phyloP scores from a whole-genome alignment of 2,329 filamentous ascomycete genomes.

The Cytospora mali region DNA sequence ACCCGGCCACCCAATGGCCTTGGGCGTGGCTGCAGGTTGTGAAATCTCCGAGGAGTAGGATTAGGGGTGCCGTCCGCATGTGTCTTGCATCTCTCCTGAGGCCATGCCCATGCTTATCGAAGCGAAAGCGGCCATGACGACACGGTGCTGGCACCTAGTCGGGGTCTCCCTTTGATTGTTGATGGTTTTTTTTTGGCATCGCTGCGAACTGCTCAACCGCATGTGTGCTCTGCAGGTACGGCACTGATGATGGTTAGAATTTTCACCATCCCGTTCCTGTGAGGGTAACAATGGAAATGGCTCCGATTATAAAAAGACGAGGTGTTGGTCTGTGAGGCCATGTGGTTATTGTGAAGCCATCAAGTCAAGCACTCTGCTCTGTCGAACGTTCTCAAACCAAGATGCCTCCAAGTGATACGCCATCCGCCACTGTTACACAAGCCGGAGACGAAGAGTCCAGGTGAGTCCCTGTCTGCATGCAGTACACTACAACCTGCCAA shows the following conservation, averaged over 20 bases:
- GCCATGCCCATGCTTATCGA: too few species aligned
- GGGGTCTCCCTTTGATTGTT: too few species aligned
- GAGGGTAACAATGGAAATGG: not conserved
- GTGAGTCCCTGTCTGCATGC: not conserved
- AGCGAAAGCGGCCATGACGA: too few species aligned
- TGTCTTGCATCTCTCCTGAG: too few species aligned
- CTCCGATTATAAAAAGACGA: not conserved
- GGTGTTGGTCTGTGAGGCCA: not conserved
- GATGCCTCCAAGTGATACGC: conserved; percentile 7
- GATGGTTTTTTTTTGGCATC: not conserved
- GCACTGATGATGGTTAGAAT: not conserved
- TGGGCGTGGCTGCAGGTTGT: too few species aligned
- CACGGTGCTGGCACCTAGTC: too few species aligned
- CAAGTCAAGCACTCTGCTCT: not conserved
- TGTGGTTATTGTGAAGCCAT: not conserved
- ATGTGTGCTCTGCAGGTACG: not conserved
- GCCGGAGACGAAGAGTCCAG: not conserved
- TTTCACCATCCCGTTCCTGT: not conserved
- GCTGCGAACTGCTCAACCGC: not conserved
- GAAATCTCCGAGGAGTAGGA: too few species aligned
- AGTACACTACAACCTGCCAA: not conserved
- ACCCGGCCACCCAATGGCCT: too few species aligned
- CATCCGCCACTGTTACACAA: conserved; percentile 1
- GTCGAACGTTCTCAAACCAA: not conserved
- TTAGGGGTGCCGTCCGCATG: too few species aligned